Percentiles rank a stretch among this genome's conserved stretches.
Conservation (phyloP, 2,329 filamentous ascomycete genomes). For the Colletotrichum cereale region DNA sequence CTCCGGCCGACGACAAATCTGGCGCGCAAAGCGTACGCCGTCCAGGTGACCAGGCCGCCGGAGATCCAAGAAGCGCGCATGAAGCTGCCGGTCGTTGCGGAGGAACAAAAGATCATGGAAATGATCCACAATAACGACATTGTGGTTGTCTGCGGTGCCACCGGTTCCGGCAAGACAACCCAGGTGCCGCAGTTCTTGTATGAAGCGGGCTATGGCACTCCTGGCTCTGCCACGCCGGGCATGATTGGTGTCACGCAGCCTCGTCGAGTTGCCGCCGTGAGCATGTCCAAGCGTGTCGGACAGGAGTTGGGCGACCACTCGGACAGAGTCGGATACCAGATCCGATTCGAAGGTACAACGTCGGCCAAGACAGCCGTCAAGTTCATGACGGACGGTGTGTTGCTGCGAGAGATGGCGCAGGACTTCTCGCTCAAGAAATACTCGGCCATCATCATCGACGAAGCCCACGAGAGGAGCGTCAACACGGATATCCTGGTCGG, state of each 20-base stretch:
- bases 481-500: slow-evolving; percentile 99
- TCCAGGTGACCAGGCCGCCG: slow-evolving; percentile 76
- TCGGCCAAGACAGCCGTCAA: slow-evolving; percentile 89
- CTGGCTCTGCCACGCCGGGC: slow-evolving; percentile 83
- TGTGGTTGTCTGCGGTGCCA: slow-evolving; percentile 93
- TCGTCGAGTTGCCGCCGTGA: slow-evolving; percentile 92
- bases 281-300: slow-evolving; percentile 92
- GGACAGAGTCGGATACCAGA: slow-evolving; percentile 89
- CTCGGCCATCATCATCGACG: slow-evolving; percentile 93
- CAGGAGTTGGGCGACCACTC: slow-evolving; percentile 85
- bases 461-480: slow-evolving; percentile 96
- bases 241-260: slow-evolving; percentile 97
- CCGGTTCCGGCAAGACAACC: slow-evolving; percentile 97
- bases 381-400: slow-evolving; percentile 98
- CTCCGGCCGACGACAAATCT: slow-evolving; percentile 71
- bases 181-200: slow-evolving; percentile 97
- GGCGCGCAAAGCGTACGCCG: slow-evolving; percentile 80
- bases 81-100: slow-evolving; percentile 88
- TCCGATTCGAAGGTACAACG: slow-evolving; percentile 91
- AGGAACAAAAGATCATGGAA: slow-evolving; percentile 99
- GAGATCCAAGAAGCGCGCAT: slow-evolving; percentile 84
- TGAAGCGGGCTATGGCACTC: slow-evolving; percentile 90
- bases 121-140: slow-evolving; percentile 92
- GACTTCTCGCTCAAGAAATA: slow-evolving; percentile 92
- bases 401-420: slow-evolving; percentile 89